These are phyloP conservation scores for Coemansia sp. DNA, from an alignment of 192 early-diverging fungal genomes.

Conservation along the genomic window DNA sequence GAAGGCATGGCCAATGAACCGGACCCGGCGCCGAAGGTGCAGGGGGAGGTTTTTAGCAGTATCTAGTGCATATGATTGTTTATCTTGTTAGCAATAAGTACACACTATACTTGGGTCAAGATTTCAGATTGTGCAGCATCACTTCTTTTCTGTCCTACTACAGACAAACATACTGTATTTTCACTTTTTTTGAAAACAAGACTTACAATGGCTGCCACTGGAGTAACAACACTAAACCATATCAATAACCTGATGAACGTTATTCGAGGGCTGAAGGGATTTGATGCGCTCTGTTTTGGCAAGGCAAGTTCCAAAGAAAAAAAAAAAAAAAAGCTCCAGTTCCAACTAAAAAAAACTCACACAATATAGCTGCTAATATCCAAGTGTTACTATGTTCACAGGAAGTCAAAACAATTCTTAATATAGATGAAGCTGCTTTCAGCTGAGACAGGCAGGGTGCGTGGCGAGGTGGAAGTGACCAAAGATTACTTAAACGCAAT, in stretches of 20 bases:
- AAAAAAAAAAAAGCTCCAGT: neutral
- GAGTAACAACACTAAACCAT: slow-evolving; percentile 8
- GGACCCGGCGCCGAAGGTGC: too few species aligned
- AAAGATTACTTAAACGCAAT: slow-evolving; percentile 34
- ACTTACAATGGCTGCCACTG: slow-evolving; percentile 1
- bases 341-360: neutral
- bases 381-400: neutral
- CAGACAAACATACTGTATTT: neutral
- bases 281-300: slow-evolving; percentile 36
- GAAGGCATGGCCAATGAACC: too few species aligned
- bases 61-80: neutral
- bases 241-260: slow-evolving; percentile 17
- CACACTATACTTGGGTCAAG: too few species aligned
- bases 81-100: too few species aligned
- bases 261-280: slow-evolving; percentile 18
- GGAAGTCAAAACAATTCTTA: neutral
- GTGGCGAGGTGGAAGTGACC: slow-evolving; percentile 28
- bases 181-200: neutral
- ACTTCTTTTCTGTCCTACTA: neutral
- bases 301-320: slow-evolving; percentile 15
- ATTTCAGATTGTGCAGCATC: neutral
- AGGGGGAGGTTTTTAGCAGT: neutral
- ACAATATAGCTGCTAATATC: neutral
- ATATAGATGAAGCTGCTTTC: slow-evolving; percentile 35
- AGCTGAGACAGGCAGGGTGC: slow-evolving; percentile 39